Evolutionary conservation across 495 filamentous ascomycete genomes (phyloP).

Genomic region (Aspergillus indologenus): DNA sequence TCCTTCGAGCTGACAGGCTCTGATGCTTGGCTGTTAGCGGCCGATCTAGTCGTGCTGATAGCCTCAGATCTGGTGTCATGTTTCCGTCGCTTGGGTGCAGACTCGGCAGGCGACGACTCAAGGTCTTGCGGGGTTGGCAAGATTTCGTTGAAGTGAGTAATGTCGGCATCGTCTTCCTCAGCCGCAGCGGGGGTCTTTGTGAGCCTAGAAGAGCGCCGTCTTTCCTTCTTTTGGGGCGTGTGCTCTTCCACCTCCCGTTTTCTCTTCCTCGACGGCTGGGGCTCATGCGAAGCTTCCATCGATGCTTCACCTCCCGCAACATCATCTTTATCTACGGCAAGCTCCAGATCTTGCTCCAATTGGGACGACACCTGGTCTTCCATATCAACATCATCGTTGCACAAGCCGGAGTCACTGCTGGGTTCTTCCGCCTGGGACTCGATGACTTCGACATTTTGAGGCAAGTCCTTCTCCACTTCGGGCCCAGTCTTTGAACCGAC

Average conservation of each 20-base stretch:
- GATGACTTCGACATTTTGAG: neutral
- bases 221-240: constrained; percentile 19
- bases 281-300: neutral
- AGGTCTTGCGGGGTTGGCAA: constrained; percentile 6
- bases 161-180: constrained; percentile 16
- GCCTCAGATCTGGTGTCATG: constrained; percentile 20
- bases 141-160: constrained; percentile 20
- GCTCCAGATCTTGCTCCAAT: constrained; percentile 41
- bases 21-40: constrained; percentile 2
- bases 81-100: constrained; percentile 25
- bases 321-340: constrained; percentile 30
- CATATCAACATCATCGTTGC: constrained; percentile 42
- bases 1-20: neutral
- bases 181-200: constrained; percentile 9
- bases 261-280: constrained; percentile 33
- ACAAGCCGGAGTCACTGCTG: constrained; percentile 24
- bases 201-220: constrained; percentile 34
- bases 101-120: constrained; percentile 17
- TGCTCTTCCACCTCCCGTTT: constrained; percentile 30
- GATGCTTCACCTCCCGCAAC: constrained; percentile 3
- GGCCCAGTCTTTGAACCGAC: neutral
- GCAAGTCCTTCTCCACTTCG: neutral
- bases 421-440: neutral
- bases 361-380: constrained; percentile 46
- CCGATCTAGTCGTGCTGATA: neutral